Evolutionary conservation across 2,329 filamentous ascomycete species (phyloP), one percentile per base, ranked within the genome.

Genomic region (Colletotrichum neosansevieriae): DNA sequence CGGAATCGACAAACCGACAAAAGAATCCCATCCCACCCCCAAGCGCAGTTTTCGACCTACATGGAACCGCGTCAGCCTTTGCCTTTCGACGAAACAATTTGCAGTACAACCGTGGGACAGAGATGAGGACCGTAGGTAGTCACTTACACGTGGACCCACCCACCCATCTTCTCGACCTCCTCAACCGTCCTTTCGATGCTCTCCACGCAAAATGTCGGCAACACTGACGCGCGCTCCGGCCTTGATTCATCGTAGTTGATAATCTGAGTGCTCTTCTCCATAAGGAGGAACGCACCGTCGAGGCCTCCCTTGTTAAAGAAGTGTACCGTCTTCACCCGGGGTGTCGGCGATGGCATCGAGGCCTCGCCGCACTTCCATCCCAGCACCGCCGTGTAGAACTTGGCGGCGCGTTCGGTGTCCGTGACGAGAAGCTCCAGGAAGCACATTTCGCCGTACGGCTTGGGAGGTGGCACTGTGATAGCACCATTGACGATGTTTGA

Each of bases 361-460:
- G 72, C 59, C 36, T 77, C 72, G 2, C 67, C 40, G 60, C 73
- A 74, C 17, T 78, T 73, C 79, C 79, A 79, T 38, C 70, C 73
- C 21, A 82, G 77, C 32, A 82, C 72, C 17, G 76, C 71, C 9
- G 71, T 73, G 70, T 81, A 82, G 73, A 83, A 81, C 45, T 74
- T 75, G 50, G 76, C 74, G 61, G 77, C 80, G 34, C 80, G 75
- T 34, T 68, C 53, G 13, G 79, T 64, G 69, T 80, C 74, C 32
- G 69, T 72, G 58, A 78, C 77, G n/a, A 80, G 79, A 13, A 82
- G 71, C 62, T 82, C 77, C 51, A 79, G 75, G 78, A 79, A 82
- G 72, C 75, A 79, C 54, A 80, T 75, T 57, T 80, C 74, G 66
- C 79, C 79, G 47, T 15, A 74, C 65, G 60, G 60, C 21, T 54